Conservation (phyloP, 257 asterid species). For the Cinchona pubescens region DNA sequence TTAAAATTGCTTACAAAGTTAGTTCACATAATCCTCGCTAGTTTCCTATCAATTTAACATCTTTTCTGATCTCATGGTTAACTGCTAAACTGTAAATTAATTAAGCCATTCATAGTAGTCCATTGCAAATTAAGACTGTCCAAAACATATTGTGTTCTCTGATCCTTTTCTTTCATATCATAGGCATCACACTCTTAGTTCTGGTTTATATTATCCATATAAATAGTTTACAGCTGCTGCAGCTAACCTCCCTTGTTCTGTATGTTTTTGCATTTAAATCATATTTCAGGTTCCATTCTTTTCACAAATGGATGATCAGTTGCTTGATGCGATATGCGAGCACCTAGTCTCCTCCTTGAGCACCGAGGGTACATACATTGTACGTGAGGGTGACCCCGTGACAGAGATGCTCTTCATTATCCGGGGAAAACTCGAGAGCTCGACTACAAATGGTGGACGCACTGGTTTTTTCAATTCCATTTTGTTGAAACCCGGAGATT, state of each 20-base stretch:
- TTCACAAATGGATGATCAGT: constrained; percentile 93
- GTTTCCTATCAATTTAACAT: neutral
- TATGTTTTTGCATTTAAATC: neutral
- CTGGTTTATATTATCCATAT: neutral
- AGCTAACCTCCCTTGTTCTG: constrained; percentile 9
- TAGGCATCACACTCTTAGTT: neutral
- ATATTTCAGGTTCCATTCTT: constrained; percentile 71
- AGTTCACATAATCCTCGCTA: neutral
- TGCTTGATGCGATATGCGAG: constrained; percentile 92
- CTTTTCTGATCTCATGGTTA: neutral
- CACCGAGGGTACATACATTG: constrained; percentile 78
- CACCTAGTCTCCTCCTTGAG: constrained; percentile 73
- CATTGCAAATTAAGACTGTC: neutral
- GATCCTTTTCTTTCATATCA: neutral
- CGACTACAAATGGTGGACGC: constrained; percentile 87
- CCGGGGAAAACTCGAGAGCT: constrained; percentile 86
- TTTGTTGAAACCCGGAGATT: constrained; percentile 78
- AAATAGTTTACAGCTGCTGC: neutral
- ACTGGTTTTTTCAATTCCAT: constrained; percentile 85
- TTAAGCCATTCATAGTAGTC: neutral
- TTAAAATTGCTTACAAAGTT: neutral
- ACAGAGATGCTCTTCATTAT: constrained; percentile 89
- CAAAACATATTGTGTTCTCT: neutral
- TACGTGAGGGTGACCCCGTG: constrained; percentile 96
- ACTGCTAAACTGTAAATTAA: neutral